Percentiles rank a stretch among this genome's conserved stretches.
Evolutionary conservation across 352 stramenopile species (phyloP).

Genomic region (Pythium scleroteichum): DNA sequence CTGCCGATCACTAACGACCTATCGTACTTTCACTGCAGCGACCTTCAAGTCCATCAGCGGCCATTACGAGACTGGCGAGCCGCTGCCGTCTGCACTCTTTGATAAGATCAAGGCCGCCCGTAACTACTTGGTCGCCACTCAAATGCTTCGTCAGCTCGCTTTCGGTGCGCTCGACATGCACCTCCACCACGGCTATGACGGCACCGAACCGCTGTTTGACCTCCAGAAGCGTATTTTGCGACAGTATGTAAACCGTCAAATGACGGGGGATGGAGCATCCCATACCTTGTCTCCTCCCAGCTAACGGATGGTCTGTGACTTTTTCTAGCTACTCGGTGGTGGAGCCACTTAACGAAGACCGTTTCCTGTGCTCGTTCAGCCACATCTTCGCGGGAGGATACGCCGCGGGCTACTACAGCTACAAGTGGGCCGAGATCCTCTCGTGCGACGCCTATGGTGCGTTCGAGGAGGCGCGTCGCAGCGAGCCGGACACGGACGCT

Average conservation of each 20-base stretch:
- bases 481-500: conserved; percentile 82
- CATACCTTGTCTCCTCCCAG: conserved; percentile 18
- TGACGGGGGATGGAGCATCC: not conserved
- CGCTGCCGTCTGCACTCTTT: conserved; percentile 94
- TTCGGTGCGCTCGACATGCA: conserved; percentile 93
- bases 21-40: conserved; percentile 47
- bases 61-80: conserved; percentile 86
- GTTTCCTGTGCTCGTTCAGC: conserved; percentile 97
- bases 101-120: conserved; percentile 95
- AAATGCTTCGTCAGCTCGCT: conserved; percentile 94
- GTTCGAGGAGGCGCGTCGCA: conserved; percentile 94
- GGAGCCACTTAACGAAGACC: conserved; percentile 91
- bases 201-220: conserved; percentile 91
- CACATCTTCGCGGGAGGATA: conserved; percentile 99
- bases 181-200: conserved; percentile 73
- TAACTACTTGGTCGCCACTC: conserved; percentile 95
- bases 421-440: conserved; percentile 98
- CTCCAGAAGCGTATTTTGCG: conserved; percentile 90
- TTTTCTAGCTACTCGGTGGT: conserved; percentile 78
- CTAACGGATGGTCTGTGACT: conserved; percentile 23
- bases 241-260: conserved; percentile 44
- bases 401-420: conserved; percentile 96
- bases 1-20: conserved; percentile 49
- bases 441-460: conserved; percentile 96
- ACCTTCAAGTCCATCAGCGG: conserved; percentile 82